These are phyloP conservation scores for Polysphondylium violaceum DNA, from an alignment of 78 protist genomes.

Conservation along the genomic window DNA sequence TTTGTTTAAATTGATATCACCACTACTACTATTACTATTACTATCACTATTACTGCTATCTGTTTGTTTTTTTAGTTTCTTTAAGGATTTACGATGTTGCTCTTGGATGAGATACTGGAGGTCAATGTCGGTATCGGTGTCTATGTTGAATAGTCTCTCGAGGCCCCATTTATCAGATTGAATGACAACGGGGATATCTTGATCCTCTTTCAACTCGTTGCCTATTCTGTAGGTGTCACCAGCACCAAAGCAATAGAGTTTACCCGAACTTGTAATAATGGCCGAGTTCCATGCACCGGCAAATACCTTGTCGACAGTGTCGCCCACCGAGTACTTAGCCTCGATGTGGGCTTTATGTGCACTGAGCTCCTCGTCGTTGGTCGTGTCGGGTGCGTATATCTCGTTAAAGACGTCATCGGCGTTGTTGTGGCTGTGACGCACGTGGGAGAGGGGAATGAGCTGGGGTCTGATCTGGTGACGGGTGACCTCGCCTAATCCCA, in stretches of 20 bases:
- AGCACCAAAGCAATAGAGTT: conserved; percentile 51
- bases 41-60: neutral
- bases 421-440: conserved; percentile 13
- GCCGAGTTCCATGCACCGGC: conserved; percentile 78
- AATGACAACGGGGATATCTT: conserved; percentile 40
- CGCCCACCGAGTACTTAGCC: conserved; percentile 16
- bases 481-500: conserved; percentile 49
- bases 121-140: neutral
- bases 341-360: neutral
- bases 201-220: conserved; percentile 13
- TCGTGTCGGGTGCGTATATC: neutral
- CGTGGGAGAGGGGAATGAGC: conserved; percentile 43
- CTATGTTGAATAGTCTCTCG: neutral
- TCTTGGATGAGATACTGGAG: neutral
- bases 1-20: no score
- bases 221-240: conserved; percentile 72
- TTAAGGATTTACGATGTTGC: neutral
- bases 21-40: neutral
- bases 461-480: conserved; percentile 59
- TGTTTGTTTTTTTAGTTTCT: conserved; percentile 10
- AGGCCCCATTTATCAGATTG: conserved; percentile 32
- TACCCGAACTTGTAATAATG: conserved; percentile 54
- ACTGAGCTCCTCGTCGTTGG: neutral
- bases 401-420: conserved; percentile 17
- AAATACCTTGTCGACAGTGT: conserved; percentile 27